Evolutionary conservation across 2,329 filamentous ascomycete species (phyloP).

Genomic region (Trichoderma sp.): DNA sequence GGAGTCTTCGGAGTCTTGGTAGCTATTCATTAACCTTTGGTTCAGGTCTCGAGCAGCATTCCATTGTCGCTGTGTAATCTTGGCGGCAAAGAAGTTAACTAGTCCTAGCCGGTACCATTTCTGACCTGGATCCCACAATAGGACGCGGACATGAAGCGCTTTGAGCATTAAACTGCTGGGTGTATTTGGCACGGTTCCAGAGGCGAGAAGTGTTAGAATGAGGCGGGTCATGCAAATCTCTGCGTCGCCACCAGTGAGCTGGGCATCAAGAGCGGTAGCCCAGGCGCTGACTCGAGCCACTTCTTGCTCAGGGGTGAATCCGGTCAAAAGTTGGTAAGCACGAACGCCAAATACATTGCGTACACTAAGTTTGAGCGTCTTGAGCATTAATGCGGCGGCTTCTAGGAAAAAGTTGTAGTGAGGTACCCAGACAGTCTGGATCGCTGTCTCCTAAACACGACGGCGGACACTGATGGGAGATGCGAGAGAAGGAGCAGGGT

Average conservation of each 20-base stretch:
- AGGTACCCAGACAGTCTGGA: conserved; percentile 90
- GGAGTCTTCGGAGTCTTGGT: too few species aligned
- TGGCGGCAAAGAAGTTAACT: conserved; percentile 67
- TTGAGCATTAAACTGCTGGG: conserved; percentile 85
- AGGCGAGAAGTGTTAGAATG: conserved; percentile 81
- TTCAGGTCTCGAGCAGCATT: conserved; percentile 70
- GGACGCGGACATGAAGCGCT: conserved; percentile 83
- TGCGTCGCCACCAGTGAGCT: conserved; percentile 83
- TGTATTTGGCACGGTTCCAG: conserved; percentile 79
- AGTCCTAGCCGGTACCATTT: conserved; percentile 61
- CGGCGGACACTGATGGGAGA: conserved; percentile 82
- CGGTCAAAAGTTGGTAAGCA: conserved; percentile 74
- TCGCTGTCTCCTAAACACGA: conserved; percentile 87
- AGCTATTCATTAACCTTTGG: conserved; percentile 28
- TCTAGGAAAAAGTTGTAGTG: conserved; percentile 83
- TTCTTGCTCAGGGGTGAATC: conserved; percentile 80
- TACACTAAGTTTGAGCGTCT: conserved; percentile 77
- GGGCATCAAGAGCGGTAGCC: conserved; percentile 89
- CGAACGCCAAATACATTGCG: conserved; percentile 74
- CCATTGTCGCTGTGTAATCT: conserved; percentile 75
- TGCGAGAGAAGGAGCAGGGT: conserved; percentile 67
- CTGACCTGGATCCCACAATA: conserved; percentile 74
- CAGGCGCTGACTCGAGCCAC: conserved; percentile 83
- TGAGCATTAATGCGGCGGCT: conserved; percentile 72
- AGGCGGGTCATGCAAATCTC: conserved; percentile 87